phyloP scores from a whole-genome alignment of 2,329 filamentous ascomycete genomes.

The Cladophialophora carrionii region DNA sequence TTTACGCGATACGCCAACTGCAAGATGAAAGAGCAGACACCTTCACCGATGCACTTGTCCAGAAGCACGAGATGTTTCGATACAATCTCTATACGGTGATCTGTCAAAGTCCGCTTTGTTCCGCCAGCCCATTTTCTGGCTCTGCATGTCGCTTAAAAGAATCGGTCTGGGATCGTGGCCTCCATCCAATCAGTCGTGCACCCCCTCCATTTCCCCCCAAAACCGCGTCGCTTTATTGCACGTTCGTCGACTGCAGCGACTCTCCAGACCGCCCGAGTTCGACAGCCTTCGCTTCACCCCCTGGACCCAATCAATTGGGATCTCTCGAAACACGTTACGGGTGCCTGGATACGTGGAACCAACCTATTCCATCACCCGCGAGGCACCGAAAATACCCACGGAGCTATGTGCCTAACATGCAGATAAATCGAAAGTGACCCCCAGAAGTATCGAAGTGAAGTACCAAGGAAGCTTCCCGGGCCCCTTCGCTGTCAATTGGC shows the following conservation, averaged over 20 bases:
- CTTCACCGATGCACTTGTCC: not conserved
- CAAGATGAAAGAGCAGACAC: not conserved
- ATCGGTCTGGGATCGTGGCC: conserved; percentile 21
- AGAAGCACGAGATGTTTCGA: not conserved
- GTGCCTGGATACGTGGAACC: not conserved
- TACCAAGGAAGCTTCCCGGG: not conserved
- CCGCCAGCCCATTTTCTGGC: conserved; percentile 4
- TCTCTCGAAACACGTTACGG: not conserved
- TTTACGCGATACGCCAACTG: not conserved
- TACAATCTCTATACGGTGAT: not conserved
- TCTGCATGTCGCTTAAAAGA: conserved; percentile 10
- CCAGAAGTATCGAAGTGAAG: not conserved
- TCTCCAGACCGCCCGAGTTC: conserved; percentile 9
- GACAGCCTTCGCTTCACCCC: not conserved
- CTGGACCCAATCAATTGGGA: not conserved
- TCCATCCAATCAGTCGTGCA: conserved; percentile 12
- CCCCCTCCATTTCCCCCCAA: not conserved
- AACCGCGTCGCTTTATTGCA: conserved; percentile 16
- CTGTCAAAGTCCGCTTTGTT: not conserved
- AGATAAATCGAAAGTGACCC: not conserved
- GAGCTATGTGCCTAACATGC: not conserved
- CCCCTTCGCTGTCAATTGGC: not conserved
- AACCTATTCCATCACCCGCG: not conserved
- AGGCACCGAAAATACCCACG: too few relatives aligned
- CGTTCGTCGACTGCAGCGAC: not conserved